Conservation (phyloP, 441 rosid species). For the Croton setiger region DNA sequence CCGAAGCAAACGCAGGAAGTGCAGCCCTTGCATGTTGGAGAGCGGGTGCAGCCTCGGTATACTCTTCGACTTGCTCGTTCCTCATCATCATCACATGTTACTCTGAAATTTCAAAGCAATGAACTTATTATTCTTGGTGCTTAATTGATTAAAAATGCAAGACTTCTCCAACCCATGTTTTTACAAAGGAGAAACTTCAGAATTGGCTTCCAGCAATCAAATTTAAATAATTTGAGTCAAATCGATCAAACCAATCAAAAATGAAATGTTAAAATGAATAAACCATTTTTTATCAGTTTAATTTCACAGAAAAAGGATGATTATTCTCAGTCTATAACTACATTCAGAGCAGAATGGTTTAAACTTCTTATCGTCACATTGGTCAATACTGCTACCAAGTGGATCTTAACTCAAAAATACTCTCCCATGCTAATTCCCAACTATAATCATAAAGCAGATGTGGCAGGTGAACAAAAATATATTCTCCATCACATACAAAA, state of each 20-base stretch:
- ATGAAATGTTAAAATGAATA: too few relatives aligned
- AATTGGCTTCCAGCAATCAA: background rate
- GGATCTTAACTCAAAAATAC: background rate
- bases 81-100: constrained; percentile 84
- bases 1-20: constrained; percentile 98
- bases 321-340: background rate
- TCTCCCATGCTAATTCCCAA: background rate
- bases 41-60: constrained; percentile 78
- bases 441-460: background rate
- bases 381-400: background rate
- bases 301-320: background rate
- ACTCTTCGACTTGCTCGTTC: constrained; percentile 88
- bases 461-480: background rate
- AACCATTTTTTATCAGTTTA: too few relatives aligned
- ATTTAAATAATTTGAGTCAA: too few relatives aligned
- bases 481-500: background rate
- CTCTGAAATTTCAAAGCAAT: constrained; percentile 32
- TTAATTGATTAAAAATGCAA: background rate
- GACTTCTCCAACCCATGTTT: too few relatives aligned
- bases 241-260: too few relatives aligned
- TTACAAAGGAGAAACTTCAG: too few relatives aligned
- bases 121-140: background rate
- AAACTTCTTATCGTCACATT: background rate
- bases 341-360: background rate
- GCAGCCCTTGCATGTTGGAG: constrained; percentile 93